Percentiles rank a stretch among this genome's conserved stretches.
Evolutionary conservation across 306 rosid species (phyloP).

Genomic region (Amphicarpaea edgeworthii): DNA sequence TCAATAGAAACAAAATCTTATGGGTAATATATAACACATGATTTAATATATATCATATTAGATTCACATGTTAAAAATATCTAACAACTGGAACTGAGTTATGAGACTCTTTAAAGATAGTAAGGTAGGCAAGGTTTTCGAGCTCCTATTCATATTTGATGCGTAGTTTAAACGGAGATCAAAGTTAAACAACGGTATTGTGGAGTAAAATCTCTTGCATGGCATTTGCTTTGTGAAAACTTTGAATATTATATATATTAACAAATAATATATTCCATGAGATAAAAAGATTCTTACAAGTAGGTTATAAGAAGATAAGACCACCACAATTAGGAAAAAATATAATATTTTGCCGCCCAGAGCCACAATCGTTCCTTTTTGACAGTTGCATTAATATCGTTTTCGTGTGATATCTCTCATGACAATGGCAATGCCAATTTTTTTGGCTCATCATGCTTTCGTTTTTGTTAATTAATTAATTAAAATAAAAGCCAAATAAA

Average conservation of each 20-base stretch:
- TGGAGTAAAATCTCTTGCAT: neutral
- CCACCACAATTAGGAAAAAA: constrained; percentile 38
- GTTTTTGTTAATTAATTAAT: neutral
- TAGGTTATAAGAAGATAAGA: constrained; percentile 44
- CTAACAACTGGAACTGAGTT: neutral
- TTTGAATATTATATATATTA: constrained; percentile 37
- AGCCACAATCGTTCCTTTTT: constrained; percentile 29
- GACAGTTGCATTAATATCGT: constrained; percentile 17
- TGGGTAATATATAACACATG: neutral
- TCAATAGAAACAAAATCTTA: neutral
- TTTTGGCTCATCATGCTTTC: no score
- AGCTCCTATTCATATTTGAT: neutral
- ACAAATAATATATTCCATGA: constrained; percentile 40
- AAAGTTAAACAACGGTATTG: neutral
- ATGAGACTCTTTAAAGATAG: neutral
- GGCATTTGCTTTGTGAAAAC: constrained; percentile 39
- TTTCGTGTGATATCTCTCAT: neutral
- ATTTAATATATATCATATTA: neutral
- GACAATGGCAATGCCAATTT: neutral
- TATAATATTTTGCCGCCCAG: constrained; percentile 22
- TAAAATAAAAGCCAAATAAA: neutral
- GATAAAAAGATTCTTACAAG: constrained; percentile 51
- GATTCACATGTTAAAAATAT: no score
- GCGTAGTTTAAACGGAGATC: neutral
- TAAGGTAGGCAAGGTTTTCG: neutral